Evolutionary conservation across 305 asterid genomes (phyloP), one percentile per base, ranked within the genome.

Genomic region (Rubia peregrina): DNA sequence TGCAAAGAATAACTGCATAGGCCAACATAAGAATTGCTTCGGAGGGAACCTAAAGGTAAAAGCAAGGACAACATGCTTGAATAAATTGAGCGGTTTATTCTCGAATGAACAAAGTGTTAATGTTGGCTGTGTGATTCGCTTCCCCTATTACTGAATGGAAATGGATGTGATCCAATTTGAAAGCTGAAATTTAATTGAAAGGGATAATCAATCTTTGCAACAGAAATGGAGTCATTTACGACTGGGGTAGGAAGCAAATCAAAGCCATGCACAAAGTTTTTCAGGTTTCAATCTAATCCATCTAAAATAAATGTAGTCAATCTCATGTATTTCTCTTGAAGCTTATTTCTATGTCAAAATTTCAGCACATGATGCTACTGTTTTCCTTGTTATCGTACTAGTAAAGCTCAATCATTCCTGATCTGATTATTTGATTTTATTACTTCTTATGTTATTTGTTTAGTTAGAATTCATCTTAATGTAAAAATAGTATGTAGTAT

Each of bases 191-290:
- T 72, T 64, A 80, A 79, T 84, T 77, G 76, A 83, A 66, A 77
- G 80, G 71, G 68, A 48, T 80, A 84, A 83, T 82, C 82, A 85
- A 80, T 80, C 73, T 81, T 79, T 90, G 90, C 74, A 78, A 87
- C 97, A 90, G 97, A 85, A 87, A 78, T 66, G 87, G 92, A 87
- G 85, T 84, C 90, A 69, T 78, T 78, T 82, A 81, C 88, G 77
- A 82, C 89, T 72, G 97, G 90, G 85, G 91, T 88, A 84, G 90
- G 97, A 87, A 87, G 91, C 95, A 90, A 90, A 87, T 84, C 95
- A 86, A 88, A 88, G 97, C 93, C 95, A 81, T 90, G 95, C 94
- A 84, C 81, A 86, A 90, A 88, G 95, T 90, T 88, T 88, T 90
- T 67, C 97, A 90, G 95, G 97, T 90, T 84, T 69, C 85, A 85